Percentiles rank a stretch among this genome's conserved stretches.
These are phyloP conservation scores for Scheffersomyces parashehatae DNA, from an alignment of 1,139 yeast species.

Conservation along the genomic window DNA sequence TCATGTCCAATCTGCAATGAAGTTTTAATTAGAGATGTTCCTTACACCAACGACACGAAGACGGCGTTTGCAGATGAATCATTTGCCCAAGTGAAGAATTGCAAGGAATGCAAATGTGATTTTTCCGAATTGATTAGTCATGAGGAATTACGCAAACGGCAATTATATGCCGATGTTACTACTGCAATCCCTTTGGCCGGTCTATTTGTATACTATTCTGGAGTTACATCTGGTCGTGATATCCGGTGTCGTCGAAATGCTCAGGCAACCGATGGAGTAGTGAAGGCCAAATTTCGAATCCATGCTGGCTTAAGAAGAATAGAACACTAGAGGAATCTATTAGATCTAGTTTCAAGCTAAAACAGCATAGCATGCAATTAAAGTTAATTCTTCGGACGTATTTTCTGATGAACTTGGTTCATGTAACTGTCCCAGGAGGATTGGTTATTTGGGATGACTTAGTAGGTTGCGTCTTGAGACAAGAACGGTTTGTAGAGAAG, in stretches of 20 bases:
- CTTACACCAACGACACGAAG: slow-evolving; percentile 13
- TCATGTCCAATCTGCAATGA: slow-evolving; percentile 21
- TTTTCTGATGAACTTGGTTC: slow-evolving; percentile 19
- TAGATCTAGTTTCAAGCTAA: neutral
- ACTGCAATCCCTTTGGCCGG: slow-evolving; percentile 12
- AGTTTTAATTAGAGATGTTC: slow-evolving; percentile 9
- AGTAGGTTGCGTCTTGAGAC: slow-evolving; percentile 32
- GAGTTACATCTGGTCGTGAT: slow-evolving; percentile 5
- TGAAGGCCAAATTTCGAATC: slow-evolving; percentile 3
- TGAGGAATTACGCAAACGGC: slow-evolving; percentile 20
- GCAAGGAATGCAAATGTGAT: slow-evolving; percentile 7
- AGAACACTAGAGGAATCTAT: neutral
- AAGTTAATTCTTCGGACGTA: slow-evolving; percentile 15
- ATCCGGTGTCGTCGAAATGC: slow-evolving; percentile 4
- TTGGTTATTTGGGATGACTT: slow-evolving; percentile 27
- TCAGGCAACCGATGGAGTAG: slow-evolving; percentile 2
- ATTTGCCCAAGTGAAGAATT: slow-evolving; percentile 8
- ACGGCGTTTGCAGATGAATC: slow-evolving; percentile 25
- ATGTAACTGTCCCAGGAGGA: slow-evolving; percentile 15
- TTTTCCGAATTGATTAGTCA: slow-evolving; percentile 13
- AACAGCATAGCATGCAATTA: neutral
- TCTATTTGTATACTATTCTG: slow-evolving; percentile 11
- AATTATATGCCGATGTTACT: slow-evolving; percentile 21
- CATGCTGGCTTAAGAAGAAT: neutral
- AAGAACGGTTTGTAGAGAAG: slow-evolving; percentile 30